These are phyloP conservation scores for Cytospora piceicola DNA, from an alignment of 2,329 filamentous ascomycete genomes.

Conservation along the genomic window DNA sequence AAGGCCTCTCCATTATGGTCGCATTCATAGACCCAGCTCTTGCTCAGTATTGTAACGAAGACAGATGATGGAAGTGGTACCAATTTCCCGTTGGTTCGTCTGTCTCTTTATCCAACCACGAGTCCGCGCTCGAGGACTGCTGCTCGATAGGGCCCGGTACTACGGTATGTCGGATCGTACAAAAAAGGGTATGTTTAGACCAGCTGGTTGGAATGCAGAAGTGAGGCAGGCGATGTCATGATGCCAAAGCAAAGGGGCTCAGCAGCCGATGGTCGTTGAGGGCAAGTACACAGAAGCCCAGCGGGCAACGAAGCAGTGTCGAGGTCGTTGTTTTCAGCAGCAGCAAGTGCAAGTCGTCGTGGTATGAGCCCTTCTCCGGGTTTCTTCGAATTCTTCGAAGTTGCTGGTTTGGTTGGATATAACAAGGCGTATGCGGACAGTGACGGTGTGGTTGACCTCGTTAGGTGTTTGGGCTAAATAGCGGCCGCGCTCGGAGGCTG, in stretches of 20 bases:
- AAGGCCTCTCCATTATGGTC: slow-evolving; percentile 34
- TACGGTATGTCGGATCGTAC: slow-evolving; percentile 9
- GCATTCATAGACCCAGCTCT: slow-evolving; percentile 26
- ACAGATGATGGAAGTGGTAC: slow-evolving; percentile 4
- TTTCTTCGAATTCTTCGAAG: slow-evolving; percentile 1
- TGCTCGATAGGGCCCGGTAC: background rate
- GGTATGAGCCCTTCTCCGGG: slow-evolving; percentile 13
- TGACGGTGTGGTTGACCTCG: slow-evolving; percentile 20
- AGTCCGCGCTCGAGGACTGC: slow-evolving; percentile 12
- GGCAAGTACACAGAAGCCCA: background rate
- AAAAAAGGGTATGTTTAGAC: slow-evolving; percentile 22
- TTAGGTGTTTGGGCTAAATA: slow-evolving; percentile 21
- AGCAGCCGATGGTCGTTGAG: background rate
- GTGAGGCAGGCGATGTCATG: slow-evolving; percentile 25
- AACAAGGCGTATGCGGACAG: slow-evolving; percentile 10
- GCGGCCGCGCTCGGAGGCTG: slow-evolving; percentile 19
- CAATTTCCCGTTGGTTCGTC: background rate
- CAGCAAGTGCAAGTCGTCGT: slow-evolving; percentile 19
- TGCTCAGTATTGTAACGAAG: slow-evolving; percentile 7
- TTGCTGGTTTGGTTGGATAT: slow-evolving; percentile 3
- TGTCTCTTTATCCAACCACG: slow-evolving; percentile 7
- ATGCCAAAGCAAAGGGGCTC: slow-evolving; percentile 27
- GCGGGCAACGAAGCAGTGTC: slow-evolving; percentile 3
- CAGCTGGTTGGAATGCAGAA: slow-evolving; percentile 22
- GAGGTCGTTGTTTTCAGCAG: slow-evolving; percentile 12